A percentile compares a stretch with the other conserved stretches of the same genome.
Conservation (phyloP, 805 yeast genomes). For the Scheffersomyces spartinae region DNA sequence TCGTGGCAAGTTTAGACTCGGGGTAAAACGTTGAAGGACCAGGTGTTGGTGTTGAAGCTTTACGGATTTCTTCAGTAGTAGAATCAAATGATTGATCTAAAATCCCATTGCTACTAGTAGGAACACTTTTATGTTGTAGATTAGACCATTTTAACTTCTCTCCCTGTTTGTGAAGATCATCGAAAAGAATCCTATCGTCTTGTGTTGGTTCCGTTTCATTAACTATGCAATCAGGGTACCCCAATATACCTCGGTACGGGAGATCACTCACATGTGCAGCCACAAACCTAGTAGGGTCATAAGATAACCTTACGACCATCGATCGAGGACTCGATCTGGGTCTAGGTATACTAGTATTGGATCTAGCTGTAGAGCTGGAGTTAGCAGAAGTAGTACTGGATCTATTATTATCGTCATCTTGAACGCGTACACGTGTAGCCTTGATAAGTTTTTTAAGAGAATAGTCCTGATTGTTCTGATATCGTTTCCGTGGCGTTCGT, state of each 20-base stretch:
- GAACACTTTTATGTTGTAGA: slow-evolving; percentile 9
- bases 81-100: slow-evolving; percentile 7
- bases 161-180: slow-evolving; percentile 26
- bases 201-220: slow-evolving; percentile 47
- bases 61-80: slow-evolving; percentile 1
- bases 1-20: slow-evolving; percentile 39
- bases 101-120: slow-evolving; percentile 6
- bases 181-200: slow-evolving; percentile 39
- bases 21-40: no score
- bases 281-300: background rate
- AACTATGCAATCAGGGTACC: slow-evolving; percentile 48
- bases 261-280: slow-evolving; percentile 35
- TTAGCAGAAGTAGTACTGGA: no score
- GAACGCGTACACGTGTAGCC: no score
- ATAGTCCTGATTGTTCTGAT: no score
- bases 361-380: no score
- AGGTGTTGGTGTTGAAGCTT: slow-evolving; percentile 2
- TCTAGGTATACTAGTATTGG: no score
- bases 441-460: no score
- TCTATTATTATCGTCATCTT: no score
- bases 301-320: no score
- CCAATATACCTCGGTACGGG: slow-evolving; percentile 59
- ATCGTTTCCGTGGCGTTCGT: no score
- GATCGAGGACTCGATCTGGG: no score
- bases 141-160: slow-evolving; percentile 23